A percentile compares a stretch with the other conserved stretches of the same genome.
These are phyloP conservation scores for Aspergillus campestris DNA, from an alignment of 495 filamentous ascomycete genomes.

Conservation along the genomic window DNA sequence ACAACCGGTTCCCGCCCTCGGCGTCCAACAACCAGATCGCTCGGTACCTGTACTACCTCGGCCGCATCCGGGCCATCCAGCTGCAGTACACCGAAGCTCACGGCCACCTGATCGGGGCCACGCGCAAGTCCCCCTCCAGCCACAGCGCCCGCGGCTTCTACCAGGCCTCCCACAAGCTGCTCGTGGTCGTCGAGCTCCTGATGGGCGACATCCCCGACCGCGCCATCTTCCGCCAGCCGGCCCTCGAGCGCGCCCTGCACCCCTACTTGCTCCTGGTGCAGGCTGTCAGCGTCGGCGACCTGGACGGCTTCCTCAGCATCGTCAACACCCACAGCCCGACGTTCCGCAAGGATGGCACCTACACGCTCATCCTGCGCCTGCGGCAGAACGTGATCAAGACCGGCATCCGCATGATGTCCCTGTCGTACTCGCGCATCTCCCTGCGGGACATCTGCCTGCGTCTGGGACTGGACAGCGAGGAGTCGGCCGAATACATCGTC, in stretches of 20 bases:
- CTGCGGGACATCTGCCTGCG: slow-evolving; percentile 95
- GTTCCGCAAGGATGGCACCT: slow-evolving; percentile 90
- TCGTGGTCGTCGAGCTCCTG: slow-evolving; percentile 89
- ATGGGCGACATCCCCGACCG: slow-evolving; percentile 99
- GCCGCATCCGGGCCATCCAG: slow-evolving; percentile 92
- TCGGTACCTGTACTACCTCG: slow-evolving; percentile 90
- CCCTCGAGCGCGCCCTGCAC: slow-evolving; percentile 74
- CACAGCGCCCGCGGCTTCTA: slow-evolving; percentile 86
- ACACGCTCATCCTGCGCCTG: slow-evolving; percentile 87
- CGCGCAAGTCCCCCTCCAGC: slow-evolving; percentile 87
- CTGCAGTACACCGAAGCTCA: slow-evolving; percentile 96
- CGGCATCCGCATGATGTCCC: slow-evolving; percentile 96
- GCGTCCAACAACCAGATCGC: slow-evolving; percentile 98
- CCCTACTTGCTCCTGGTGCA: slow-evolving; percentile 91
- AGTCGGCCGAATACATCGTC: slow-evolving; percentile 97
- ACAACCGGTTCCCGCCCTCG: slow-evolving; percentile 86
- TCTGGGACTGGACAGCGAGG: slow-evolving; percentile 82
- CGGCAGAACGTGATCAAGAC: slow-evolving; percentile 99
- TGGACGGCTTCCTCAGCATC: slow-evolving; percentile 81
- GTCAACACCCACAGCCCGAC: slow-evolving; percentile 70
- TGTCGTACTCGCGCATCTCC: slow-evolving; percentile 96
- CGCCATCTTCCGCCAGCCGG: slow-evolving; percentile 79
- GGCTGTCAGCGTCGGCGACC: slow-evolving; percentile 87
- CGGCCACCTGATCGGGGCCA: slow-evolving; percentile 82
- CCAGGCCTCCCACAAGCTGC: slow-evolving; percentile 86